Evolutionary conservation across 23 red algal species (phyloP).

Genomic region (Cyanidioschyzon merolae): DNA sequence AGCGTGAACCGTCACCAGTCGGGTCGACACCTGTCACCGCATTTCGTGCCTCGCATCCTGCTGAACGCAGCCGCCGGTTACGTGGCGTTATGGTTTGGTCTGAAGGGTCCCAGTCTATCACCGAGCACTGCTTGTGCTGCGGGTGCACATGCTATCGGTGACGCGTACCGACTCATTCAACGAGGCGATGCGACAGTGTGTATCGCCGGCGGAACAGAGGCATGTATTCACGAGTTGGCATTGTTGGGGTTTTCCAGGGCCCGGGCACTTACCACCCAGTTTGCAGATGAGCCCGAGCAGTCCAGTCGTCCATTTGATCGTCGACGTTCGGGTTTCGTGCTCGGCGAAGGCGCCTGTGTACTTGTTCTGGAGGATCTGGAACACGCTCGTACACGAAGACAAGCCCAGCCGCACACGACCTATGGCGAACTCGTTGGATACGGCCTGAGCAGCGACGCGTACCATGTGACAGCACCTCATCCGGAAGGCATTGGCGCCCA

Average conservation of each 20-base stretch:
- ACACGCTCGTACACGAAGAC: conserved; percentile 20
- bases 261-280: conserved; percentile 32
- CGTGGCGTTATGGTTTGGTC: conserved; percentile 30
- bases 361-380: conserved; percentile 44
- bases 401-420: background rate
- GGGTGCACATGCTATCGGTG: conserved; percentile 54
- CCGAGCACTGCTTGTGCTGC: conserved; percentile 62
- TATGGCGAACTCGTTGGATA: conserved; percentile 50
- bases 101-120: conserved; percentile 25
- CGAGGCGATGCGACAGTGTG: conserved; percentile 49
- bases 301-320: conserved; percentile 61
- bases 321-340: conserved; percentile 46
- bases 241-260: conserved; percentile 51
- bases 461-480: conserved; percentile 53
- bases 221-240: conserved; percentile 32
- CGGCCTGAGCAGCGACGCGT: conserved; percentile 40
- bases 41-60: conserved; percentile 56
- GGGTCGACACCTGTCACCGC: conserved; percentile 29
- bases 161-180: conserved; percentile 33
- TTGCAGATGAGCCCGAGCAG: conserved; percentile 1
- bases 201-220: conserved; percentile 57
- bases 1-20: background rate
- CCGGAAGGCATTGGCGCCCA: conserved; percentile 40
- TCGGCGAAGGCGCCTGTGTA: conserved; percentile 61
- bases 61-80: conserved; percentile 51